These are phyloP conservation scores for Cicer yamashitae DNA, from an alignment of 306 rosid genomes.

Conservation along the genomic window DNA sequence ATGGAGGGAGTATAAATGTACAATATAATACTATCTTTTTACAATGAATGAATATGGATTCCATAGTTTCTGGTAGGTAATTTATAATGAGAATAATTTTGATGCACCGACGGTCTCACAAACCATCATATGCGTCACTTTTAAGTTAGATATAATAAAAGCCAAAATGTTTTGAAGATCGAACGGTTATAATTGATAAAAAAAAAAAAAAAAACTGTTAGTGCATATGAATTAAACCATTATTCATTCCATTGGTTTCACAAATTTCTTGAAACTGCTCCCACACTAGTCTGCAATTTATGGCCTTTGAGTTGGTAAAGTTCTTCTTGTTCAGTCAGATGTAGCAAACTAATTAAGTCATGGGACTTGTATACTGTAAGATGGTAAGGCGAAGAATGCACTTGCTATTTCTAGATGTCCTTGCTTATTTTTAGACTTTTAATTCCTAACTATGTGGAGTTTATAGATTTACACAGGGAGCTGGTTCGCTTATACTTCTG, in stretches of 20 bases:
- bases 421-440: not conserved
- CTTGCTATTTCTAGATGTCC: not conserved
- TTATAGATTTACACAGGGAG: not conserved
- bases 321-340: constrained; percentile 31
- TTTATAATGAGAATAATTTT: too few relatives aligned
- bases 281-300: not conserved
- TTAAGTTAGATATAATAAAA: too few relatives aligned
- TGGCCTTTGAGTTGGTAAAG: constrained; percentile 5
- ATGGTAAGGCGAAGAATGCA: constrained; percentile 10
- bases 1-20: constrained; percentile 40
- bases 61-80: constrained; percentile 11
- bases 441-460: not conserved
- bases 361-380: not conserved
- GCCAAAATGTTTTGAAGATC: too few relatives aligned
- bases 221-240: not conserved
- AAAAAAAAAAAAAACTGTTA: too few relatives aligned
- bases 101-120: too few relatives aligned
- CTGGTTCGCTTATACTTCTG: constrained; percentile 20
- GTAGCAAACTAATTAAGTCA: constrained; percentile 17
- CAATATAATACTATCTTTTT: not conserved
- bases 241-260: constrained; percentile 14
- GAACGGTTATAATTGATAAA: too few relatives aligned
- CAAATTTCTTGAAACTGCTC: constrained; percentile 7
- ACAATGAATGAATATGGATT: constrained; percentile 13
- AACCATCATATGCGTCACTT: too few relatives aligned